Percentiles rank a stretch among this genome's conserved stretches.
Evolutionary conservation across 2,329 filamentous ascomycete genomes (phyloP).

Genomic region (Lachnellula cervina): DNA sequence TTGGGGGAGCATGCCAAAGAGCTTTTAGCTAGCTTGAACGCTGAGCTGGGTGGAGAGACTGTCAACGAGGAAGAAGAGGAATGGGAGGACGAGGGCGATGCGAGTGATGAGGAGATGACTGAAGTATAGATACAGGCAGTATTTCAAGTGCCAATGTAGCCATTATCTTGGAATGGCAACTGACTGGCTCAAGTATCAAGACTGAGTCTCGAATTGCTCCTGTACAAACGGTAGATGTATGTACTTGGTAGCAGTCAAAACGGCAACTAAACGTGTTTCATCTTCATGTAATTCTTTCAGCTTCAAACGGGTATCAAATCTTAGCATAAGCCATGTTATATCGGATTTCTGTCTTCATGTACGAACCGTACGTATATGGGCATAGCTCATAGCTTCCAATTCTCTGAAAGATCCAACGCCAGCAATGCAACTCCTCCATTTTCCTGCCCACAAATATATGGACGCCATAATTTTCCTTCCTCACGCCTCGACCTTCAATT

Average conservation of each 20-base stretch:
- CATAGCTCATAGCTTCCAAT: not conserved
- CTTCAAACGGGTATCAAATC: not conserved
- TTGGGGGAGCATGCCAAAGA: conserved; percentile 71
- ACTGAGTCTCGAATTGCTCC: no score
- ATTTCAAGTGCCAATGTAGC: not conserved
- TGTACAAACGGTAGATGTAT: no score
- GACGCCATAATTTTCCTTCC: conserved; percentile 1
- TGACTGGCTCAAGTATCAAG: no score
- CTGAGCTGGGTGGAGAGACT: conserved; percentile 59
- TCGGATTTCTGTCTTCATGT: not conserved
- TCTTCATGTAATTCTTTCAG: not conserved
- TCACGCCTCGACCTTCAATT: conserved; percentile 61
- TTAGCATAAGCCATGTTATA: not conserved
- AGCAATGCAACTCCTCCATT: conserved; percentile 13
- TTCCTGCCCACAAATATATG: not conserved
- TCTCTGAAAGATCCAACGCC: conserved; percentile 8
- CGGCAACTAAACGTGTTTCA: not conserved
- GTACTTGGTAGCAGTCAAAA: no score
- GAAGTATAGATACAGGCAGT: conserved; percentile 33
- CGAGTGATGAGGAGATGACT: conserved; percentile 49
- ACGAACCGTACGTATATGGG: not conserved
- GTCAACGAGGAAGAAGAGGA: conserved; percentile 50
- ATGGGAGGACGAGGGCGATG: conserved; percentile 49
- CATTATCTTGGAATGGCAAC: no score
- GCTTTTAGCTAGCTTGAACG: conserved; percentile 58